phyloP scores from a whole-genome alignment of 148 eudicot species.

The Nyssa sinensis region DNA sequence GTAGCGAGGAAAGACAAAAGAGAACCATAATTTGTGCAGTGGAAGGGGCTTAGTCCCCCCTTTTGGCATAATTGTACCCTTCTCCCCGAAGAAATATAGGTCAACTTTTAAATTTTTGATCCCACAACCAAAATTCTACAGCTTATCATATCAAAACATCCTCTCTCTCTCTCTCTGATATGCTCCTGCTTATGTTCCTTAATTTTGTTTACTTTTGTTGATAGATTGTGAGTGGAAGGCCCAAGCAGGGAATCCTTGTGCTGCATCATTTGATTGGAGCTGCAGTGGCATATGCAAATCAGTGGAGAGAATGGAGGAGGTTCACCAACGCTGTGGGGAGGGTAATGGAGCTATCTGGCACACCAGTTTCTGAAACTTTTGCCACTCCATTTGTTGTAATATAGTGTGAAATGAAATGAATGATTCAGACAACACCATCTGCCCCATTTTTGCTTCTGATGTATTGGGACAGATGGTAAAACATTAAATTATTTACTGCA shows the following conservation, averaged over 20 bases:
- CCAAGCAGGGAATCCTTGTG: constrained; percentile 66
- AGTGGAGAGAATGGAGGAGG: constrained; percentile 54
- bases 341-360: constrained; percentile 61
- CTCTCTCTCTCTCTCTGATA: background rate
- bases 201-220: constrained; percentile 8
- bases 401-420: background rate
- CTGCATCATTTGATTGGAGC: constrained; percentile 76
- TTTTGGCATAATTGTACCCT: background rate
- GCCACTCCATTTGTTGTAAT: background rate
- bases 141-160: background rate
- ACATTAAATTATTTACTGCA: constrained; percentile 4
- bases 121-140: background rate
- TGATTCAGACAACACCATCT: constrained; percentile 11
- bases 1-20: background rate
- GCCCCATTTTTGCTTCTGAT: constrained; percentile 17
- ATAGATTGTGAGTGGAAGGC: constrained; percentile 70
- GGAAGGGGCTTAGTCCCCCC: background rate
- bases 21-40: background rate
- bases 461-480: constrained; percentile 1
- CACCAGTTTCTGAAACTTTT: constrained; percentile 32
- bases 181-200: background rate
- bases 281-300: constrained; percentile 77
- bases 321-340: constrained; percentile 69
- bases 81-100: background rate
- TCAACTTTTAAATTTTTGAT: background rate